These are phyloP conservation scores for Jasminum sambac DNA, from an alignment of 257 asterid species.

Conservation along the genomic window DNA sequence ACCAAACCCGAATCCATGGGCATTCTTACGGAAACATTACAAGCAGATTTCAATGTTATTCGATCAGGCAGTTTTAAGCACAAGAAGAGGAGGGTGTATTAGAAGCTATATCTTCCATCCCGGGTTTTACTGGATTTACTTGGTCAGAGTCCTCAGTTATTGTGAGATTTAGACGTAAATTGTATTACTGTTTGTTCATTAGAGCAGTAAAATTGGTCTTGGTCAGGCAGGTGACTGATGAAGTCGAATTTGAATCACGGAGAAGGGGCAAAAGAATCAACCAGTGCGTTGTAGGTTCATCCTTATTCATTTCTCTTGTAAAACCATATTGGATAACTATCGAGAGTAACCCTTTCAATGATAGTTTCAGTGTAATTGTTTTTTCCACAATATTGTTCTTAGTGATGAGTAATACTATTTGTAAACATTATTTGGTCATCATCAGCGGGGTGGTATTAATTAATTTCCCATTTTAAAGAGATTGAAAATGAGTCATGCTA, in stretches of 20 bases:
- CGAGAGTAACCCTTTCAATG: not conserved
- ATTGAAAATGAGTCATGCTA: no score
- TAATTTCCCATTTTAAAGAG: no score
- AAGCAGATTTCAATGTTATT: constrained; percentile 70
- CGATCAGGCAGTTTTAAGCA: constrained; percentile 80
- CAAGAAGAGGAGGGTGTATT: constrained; percentile 66
- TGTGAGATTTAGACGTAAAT: constrained; percentile 7
- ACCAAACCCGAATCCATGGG: constrained; percentile 79
- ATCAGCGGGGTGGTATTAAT: no score
- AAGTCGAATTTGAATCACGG: not conserved
- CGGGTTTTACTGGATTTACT: constrained; percentile 4
- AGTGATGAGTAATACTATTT: not conserved
- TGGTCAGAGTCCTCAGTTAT: constrained; percentile 3
- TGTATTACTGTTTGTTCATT: constrained; percentile 2
- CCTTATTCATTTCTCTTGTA: no score
- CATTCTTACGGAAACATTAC: constrained; percentile 47
- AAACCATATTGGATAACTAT: not conserved
- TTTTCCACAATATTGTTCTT: not conserved
- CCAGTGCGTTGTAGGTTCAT: not conserved
- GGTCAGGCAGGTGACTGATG: not conserved
- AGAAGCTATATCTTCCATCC: not conserved
- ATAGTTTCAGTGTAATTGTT: not conserved
- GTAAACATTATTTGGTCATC: no score
- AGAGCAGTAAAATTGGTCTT: constrained; percentile 15
- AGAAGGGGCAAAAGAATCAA: not conserved